Percentiles rank a stretch among this genome's conserved stretches.
These are phyloP conservation scores for Skeletonema menzelii DNA, from an alignment of 108 stramenopile genomes.

Conservation along the genomic window DNA sequence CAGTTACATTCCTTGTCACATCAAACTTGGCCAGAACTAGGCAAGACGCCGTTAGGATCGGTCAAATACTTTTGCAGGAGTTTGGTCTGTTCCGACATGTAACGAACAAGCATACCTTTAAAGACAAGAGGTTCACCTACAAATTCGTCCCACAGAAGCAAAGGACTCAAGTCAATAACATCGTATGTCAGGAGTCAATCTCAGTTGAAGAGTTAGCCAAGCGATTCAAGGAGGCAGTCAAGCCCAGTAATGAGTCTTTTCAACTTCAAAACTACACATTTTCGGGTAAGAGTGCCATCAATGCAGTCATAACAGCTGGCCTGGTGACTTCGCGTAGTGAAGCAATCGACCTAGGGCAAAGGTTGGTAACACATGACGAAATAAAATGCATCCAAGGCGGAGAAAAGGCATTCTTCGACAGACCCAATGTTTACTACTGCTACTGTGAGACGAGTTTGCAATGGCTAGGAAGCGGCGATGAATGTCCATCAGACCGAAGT, in stretches of 20 bases:
- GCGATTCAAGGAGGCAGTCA: slow-evolving; percentile 13
- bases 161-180: neutral
- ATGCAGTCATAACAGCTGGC: slow-evolving; percentile 4
- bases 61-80: slow-evolving; percentile 30
- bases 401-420: neutral
- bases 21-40: slow-evolving; percentile 28
- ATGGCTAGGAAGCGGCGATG: neutral
- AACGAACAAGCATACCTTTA: slow-evolving; percentile 41
- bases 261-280: slow-evolving; percentile 11
- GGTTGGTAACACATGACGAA: neutral
- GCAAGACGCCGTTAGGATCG: slow-evolving; percentile 57
- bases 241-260: slow-evolving; percentile 8
- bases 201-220: slow-evolving; percentile 7
- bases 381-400: neutral
- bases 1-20: slow-evolving; percentile 53
- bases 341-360: slow-evolving; percentile 16
- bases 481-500: neutral
- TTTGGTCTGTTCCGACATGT: slow-evolving; percentile 52
- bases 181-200: neutral
- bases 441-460: neutral
- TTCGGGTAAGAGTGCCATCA: slow-evolving; percentile 1
- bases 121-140: slow-evolving; percentile 52
- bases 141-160: slow-evolving; percentile 24
- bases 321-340: slow-evolving; percentile 17
- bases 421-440: neutral